Base-by-base conservation (phyloP, 495 filamentous ascomycete species). In the Penicillium ochrochloron region DNA sequence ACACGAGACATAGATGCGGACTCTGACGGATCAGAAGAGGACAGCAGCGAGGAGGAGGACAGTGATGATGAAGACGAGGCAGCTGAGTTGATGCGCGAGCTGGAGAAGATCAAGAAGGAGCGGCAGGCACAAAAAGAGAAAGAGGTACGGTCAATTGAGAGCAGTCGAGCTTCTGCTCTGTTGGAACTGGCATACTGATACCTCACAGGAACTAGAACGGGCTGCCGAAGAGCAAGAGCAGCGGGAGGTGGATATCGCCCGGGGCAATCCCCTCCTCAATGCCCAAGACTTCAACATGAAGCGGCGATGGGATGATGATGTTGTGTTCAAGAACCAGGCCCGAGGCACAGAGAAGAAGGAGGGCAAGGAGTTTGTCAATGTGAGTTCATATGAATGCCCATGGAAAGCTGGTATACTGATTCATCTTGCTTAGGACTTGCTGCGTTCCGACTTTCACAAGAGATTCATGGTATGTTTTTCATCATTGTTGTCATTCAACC, bases 241-340 rank as follows among this genome's bases (percentile, higher is more conserved):
- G 70, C 84, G 90, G 35, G 95, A 97, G 75, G 81, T 86, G 59
- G 92, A 97, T 62, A 97, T 99, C 67, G 94, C 95, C 29, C 80
- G 90, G 53, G 95, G 95, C 17, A 99, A 99, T 73, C 96, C 95
- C 19, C 78, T 99, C 44, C 82, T 99, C 29, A 97, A 97, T 68
- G 73, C 89, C 0, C 71, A 82, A 34, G 79, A 82, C 42, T 80
- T 82, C 76, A 80, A 82, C 63, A 69, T 73, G 46, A 75, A 75
- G 68, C 71, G 73, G 27, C 86, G 93, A 71, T 99, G 95, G 95
- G 95, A 99, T 68, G 95, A 99, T 64, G 95, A 99, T 80, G 95
- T 99, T n/a, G 93, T 99, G 19, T 99, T 99, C 80, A 97, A 96
- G 82, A 99, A 99, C 76, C 95, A 98, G 77, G 95, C 94, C 35